Evolutionary conservation across 2,329 filamentous ascomycete genomes (phyloP), one percentile per base, ranked within the genome.

Genomic region (Dothidotthia symphoricarpi): DNA sequence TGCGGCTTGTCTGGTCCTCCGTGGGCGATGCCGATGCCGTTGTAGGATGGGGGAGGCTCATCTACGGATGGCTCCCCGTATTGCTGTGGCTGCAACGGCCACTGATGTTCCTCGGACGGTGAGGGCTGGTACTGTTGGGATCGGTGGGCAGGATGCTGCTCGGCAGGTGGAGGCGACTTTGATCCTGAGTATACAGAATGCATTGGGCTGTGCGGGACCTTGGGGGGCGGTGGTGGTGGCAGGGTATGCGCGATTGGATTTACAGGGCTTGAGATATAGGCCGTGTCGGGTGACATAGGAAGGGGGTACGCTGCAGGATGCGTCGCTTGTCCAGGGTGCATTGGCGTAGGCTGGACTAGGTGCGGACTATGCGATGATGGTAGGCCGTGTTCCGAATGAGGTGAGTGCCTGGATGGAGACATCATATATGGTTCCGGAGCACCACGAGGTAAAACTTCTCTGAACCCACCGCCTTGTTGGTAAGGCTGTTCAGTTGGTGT

Each of bases 41-140:
- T 56, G 34, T 66, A 66, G 2, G 56, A 59, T 19, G 63, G 63
- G 22, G 63, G 63, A 24, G 61, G 56, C 15, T 65, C 61, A 19
- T 65, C 61, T 7, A 48, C 38, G 15, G 52, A 27, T 22, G 47
- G 36, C 12, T 49, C 51, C 3, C 61, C 55, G 29, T 60, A 55
- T 7, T 51, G 47, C 15, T 44, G 39, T 22, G 46, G 19, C 19
- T 22, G 41, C 19, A 39, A 27, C 11, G 36, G 15, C 15, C 50
- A 47, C 10, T 34, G 24, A 14, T 52, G 30, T 8, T 36, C 28
- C 26, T 41, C 28, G 9, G 38, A 34, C n/a, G 40, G 43, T 14
- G 40, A 35, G 16, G 41, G 43, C 16, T 47, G 45, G 13, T 44
- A 30, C 8, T 46, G 48, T n/a, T 41, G 41, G 13, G 19, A n/a